Conservation (phyloP, 768 basidiomycete species). For the Hericium erinaceus region DNA sequence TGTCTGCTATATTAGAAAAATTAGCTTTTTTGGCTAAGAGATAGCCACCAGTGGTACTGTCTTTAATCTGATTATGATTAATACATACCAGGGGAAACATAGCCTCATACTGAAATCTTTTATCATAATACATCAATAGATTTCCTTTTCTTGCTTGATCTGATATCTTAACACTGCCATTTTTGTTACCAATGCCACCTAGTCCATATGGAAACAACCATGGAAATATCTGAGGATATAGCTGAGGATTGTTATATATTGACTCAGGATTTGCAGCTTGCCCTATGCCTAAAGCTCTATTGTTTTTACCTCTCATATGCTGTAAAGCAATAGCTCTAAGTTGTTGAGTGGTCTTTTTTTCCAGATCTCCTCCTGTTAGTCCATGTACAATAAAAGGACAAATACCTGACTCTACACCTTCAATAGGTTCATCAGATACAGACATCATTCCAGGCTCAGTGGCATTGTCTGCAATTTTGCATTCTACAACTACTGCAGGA, state of each 20-base stretch:
- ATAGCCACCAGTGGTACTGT: constrained; percentile 6
- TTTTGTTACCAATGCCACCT: constrained; percentile 6
- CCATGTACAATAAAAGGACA: constrained; percentile 9
- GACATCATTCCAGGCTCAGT: background rate
- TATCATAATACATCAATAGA: constrained; percentile 15
- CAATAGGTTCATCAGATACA: background rate
- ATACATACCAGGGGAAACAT: constrained; percentile 13
- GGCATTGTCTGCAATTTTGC: background rate
- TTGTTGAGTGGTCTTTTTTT: background rate
- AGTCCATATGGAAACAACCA: constrained; percentile 14
- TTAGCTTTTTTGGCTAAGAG: constrained; percentile 2
- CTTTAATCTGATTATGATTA: constrained; percentile 16
- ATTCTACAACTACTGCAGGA: background rate
- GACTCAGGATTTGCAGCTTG: background rate
- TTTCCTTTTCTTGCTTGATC: background rate
- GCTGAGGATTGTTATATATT: constrained; percentile 10
- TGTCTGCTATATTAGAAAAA: constrained; percentile 5
- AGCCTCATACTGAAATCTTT: constrained; percentile 12
- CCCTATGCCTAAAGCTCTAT: constrained; percentile 1
- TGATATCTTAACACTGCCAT: background rate
- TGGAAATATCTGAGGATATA: constrained; percentile 12
- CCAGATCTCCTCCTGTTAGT: background rate
- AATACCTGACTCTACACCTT: background rate
- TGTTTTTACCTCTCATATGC: constrained; percentile 1
- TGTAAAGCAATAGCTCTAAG: background rate